phyloP scores from a whole-genome alignment of 148 eudicot genomes.

The Linanthus parryae region DNA sequence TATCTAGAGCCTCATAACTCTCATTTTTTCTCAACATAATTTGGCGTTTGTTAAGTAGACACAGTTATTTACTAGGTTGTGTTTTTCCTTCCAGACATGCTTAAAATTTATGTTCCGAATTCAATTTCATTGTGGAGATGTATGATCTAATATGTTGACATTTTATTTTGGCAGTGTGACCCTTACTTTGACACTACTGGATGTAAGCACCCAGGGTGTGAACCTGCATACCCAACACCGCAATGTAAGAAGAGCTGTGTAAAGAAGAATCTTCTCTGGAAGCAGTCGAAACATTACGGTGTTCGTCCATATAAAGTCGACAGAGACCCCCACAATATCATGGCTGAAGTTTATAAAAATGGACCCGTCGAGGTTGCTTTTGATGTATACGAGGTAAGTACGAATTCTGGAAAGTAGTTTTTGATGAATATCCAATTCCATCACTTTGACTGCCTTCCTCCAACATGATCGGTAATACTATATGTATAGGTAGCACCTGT shows the following conservation, averaged over 20 bases:
- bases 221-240: conserved; percentile 85
- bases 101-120: too few relatives aligned
- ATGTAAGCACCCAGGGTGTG: conserved; percentile 94
- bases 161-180: conserved; percentile 56
- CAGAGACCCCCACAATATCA: conserved; percentile 57
- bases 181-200: conserved; percentile 84
- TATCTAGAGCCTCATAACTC: too few relatives aligned
- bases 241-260: conserved; percentile 59
- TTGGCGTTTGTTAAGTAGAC: too few relatives aligned
- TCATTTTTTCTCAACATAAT: too few relatives aligned
- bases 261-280: conserved; percentile 59
- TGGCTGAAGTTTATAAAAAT: conserved; percentile 84
- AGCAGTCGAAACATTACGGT: conserved; percentile 62
- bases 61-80: too few relatives aligned
- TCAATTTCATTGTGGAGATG: too few relatives aligned
- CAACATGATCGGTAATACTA: too few relatives aligned
- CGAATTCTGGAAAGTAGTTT: background rate
- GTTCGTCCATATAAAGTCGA: conserved; percentile 52
- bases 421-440: background rate
- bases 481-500: too few relatives aligned
- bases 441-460: too few relatives aligned
- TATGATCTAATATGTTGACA: too few relatives aligned
- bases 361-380: conserved; percentile 92
- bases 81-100: too few relatives aligned
- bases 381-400: conserved; percentile 74